Evolutionary conservation across 768 basidiomycete species (phyloP), one percentile per base, ranked within the genome.

Genomic region (Psilocybe subaeruginosa): DNA sequence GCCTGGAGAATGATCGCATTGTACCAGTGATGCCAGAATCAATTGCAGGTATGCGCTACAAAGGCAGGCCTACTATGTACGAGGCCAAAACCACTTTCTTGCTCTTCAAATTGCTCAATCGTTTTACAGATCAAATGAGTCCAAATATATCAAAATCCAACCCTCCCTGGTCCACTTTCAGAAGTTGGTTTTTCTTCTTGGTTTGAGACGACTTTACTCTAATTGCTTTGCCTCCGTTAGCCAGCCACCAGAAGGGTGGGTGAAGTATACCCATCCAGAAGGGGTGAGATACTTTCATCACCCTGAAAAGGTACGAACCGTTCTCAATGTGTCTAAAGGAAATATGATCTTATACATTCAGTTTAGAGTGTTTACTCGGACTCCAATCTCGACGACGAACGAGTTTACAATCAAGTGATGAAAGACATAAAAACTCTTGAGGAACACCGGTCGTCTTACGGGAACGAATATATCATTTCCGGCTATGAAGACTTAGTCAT

Each of bases 281-380:
- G 54, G 54, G 17, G 41, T 2, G 0, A n/a, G 39, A 27, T 55
- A 55, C 39, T 55, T 55, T 19, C 3, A 33, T 33, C 30, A 54
- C 31, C 11, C 6, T 6, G 53, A 14, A 29, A 39, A 54, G 35
- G 57, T 33, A 33, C n/a, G 14, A 33, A 29, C n/a, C 30, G 35
- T 30, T 11, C 27, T 23, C 1, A 23, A 19, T 0, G 2, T 16
- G 16, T 33, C 9, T 8, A 29, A 19, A 7, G 2, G 29, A 31
- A 31, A 51, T 11, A 14, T 3, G 3, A 1, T 39, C 1, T 8
- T 39, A 8, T 39, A 30, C 27, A 3, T 14, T 51, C 30, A 17
- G 54, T 17, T 23, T 46, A 86, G 83, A 78, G 76, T 48, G 76
- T 83, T 0, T 82, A 82, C 43, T 86, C 86, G 0, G 87, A 89